Conservation (phyloP, 768 basidiomycete species). For the Suillus decipiens region DNA sequence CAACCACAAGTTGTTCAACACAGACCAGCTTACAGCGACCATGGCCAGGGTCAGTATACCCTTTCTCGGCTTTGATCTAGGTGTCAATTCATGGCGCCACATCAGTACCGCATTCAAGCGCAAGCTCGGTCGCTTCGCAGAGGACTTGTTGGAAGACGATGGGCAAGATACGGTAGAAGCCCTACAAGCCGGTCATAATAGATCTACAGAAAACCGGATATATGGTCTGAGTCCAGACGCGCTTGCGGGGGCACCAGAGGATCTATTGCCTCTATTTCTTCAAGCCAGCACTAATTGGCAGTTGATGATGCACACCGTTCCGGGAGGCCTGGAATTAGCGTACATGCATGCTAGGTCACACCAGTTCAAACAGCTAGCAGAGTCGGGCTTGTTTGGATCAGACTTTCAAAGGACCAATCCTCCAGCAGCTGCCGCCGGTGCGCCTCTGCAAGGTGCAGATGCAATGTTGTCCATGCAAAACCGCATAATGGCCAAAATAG, state of each 20-base stretch:
- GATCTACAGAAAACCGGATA: conserved; percentile 21
- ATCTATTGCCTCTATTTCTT: conserved; percentile 26
- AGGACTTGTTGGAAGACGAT: conserved; percentile 10
- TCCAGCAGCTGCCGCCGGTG: not conserved
- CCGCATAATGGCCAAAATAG: too few relatives aligned
- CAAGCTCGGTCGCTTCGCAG: conserved; percentile 14
- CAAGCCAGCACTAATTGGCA: conserved; percentile 21
- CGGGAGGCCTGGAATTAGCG: not conserved
- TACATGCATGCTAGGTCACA: not conserved
- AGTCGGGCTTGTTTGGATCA: not conserved
- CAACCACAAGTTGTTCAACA: conserved; percentile 16
- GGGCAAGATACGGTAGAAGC: conserved; percentile 19
- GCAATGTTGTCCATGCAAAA: not conserved
- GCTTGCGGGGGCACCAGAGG: conserved; percentile 23
- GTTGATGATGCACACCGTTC: not conserved
- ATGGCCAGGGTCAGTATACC: conserved; percentile 3
- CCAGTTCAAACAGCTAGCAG: not conserved
- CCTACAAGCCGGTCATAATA: conserved; percentile 26
- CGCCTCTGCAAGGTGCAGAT: not conserved
- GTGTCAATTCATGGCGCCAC: conserved; percentile 19
- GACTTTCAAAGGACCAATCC: not conserved
- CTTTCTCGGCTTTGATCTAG: conserved; percentile 13
- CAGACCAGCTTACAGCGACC: not conserved
- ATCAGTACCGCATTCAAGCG: conserved; percentile 25
- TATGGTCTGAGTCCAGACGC: conserved; percentile 31